phyloP scores from a whole-genome alignment of 352 stramenopile species.

The Pythium scleroteichum region DNA sequence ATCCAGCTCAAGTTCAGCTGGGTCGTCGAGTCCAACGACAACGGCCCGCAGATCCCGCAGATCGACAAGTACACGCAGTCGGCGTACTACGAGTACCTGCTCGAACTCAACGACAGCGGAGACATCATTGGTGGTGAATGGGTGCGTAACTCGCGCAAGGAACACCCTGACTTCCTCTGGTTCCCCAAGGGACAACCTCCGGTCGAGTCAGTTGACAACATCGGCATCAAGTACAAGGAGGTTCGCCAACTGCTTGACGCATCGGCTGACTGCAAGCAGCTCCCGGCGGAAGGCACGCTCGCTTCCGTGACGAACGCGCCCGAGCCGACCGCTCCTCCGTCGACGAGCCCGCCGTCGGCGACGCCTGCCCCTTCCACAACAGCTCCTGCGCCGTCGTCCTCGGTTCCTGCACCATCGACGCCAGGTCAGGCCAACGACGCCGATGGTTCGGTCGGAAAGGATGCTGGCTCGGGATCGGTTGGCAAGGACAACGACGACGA shows the following conservation, averaged over 20 bases:
- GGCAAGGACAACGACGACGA: slow-evolving; percentile 10
- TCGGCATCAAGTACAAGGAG: slow-evolving; percentile 26
- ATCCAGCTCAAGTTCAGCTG: slow-evolving; percentile 61
- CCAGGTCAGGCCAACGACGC: slow-evolving; percentile 12
- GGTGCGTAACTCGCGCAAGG: slow-evolving; percentile 50
- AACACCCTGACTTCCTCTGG: slow-evolving; percentile 72
- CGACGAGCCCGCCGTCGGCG: not conserved
- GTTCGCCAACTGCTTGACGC: slow-evolving; percentile 22
- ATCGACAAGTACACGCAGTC: slow-evolving; percentile 55
- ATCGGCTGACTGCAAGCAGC: slow-evolving; percentile 17
- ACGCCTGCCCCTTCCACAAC: slow-evolving; percentile 4
- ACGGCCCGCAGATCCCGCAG: slow-evolving; percentile 49
- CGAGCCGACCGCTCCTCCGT: slow-evolving; percentile 2
- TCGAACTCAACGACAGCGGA: slow-evolving; percentile 61
- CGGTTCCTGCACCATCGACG: not conserved
- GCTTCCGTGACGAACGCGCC: slow-evolving; percentile 3
- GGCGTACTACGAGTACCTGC: slow-evolving; percentile 66
- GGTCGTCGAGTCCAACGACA: slow-evolving; percentile 58
- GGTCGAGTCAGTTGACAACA: slow-evolving; percentile 5
- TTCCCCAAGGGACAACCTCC: slow-evolving; percentile 33
- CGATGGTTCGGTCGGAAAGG: not conserved
- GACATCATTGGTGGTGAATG: slow-evolving; percentile 69
- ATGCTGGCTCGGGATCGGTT: slow-evolving; percentile 1
- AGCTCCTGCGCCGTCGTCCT: not conserved
- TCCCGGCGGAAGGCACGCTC: slow-evolving; percentile 5